Conservation (phyloP, 2,329 filamentous ascomycete genomes). For the Xylariales sp. region DNA sequence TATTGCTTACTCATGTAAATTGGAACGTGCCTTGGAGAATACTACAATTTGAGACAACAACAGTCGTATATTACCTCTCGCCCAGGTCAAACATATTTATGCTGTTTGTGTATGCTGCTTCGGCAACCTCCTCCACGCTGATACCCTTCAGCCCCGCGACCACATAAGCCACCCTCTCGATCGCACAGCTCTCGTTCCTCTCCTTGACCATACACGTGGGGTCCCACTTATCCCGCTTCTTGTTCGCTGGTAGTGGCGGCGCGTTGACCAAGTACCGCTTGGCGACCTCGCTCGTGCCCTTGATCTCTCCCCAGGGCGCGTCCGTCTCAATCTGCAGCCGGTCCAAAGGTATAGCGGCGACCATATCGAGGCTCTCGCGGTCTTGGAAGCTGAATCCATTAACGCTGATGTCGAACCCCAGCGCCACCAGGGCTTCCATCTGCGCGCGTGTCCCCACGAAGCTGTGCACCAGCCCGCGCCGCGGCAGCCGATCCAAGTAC, state of each 20-base stretch:
- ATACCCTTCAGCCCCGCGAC: slow-evolving; percentile 43
- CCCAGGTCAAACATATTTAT: slow-evolving; percentile 19
- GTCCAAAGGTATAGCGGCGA: slow-evolving; percentile 32
- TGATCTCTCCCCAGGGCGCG: slow-evolving; percentile 42
- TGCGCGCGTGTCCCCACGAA: slow-evolving; percentile 33
- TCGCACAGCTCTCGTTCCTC: slow-evolving; percentile 45
- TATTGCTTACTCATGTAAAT: too few species aligned
- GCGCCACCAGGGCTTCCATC: slow-evolving; percentile 26
- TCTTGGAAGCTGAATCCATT: slow-evolving; percentile 43
- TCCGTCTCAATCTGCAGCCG: slow-evolving; percentile 42
- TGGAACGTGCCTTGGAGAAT: too few species aligned
- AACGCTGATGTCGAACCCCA: slow-evolving; percentile 41
- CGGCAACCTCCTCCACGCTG: slow-evolving; percentile 34
- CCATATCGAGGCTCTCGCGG: slow-evolving; percentile 35
- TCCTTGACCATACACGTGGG: slow-evolving; percentile 42
- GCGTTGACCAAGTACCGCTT: slow-evolving; percentile 37
- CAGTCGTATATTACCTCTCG: too few species aligned
- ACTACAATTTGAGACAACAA: too few species aligned
- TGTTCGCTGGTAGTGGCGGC: slow-evolving; percentile 30
- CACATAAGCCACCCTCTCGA: slow-evolving; percentile 40
- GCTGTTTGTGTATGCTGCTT: slow-evolving; percentile 32
- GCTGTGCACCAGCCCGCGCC: slow-evolving; percentile 31
- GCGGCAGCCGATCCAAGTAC: slow-evolving; percentile 30
- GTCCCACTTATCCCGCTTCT: slow-evolving; percentile 47
- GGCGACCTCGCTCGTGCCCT: slow-evolving; percentile 26